A percentile compares a stretch with the other conserved stretches of the same genome.
Conservation (phyloP, 163 green algal genomes). For the Volvox carteri region DNA sequence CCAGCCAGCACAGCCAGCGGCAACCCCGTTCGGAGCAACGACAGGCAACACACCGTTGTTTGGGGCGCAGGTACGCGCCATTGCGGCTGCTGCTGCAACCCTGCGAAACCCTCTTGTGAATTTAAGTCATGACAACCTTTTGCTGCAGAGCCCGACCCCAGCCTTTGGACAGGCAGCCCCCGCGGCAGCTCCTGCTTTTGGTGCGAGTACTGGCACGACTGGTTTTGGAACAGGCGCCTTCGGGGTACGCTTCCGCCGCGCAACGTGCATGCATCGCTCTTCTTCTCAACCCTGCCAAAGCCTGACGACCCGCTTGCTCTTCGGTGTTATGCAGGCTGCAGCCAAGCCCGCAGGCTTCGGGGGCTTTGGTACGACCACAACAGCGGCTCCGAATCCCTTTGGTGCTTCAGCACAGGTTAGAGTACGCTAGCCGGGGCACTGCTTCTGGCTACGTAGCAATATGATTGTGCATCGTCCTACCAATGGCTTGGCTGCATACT, state of each 20-base stretch:
- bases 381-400: constrained; percentile 42
- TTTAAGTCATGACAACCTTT: too few species aligned
- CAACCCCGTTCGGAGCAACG: constrained; percentile 32
- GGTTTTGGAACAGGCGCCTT: constrained; percentile 49
- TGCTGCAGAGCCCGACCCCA: constrained; percentile 26
- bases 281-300: too few species aligned
- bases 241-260: neutral
- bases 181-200: constrained; percentile 35
- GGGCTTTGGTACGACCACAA: constrained; percentile 44
- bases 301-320: neutral
- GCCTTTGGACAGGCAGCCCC: constrained; percentile 40
- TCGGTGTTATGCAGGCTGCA: constrained; percentile 12
- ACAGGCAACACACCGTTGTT: constrained; percentile 27
- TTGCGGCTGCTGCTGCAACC: neutral
- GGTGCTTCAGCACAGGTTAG: constrained; percentile 25
- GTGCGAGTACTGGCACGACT: neutral
- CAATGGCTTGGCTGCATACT: too few species aligned
- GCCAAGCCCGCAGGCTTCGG: constrained; percentile 54
- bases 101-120: neutral
- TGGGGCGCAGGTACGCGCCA: constrained; percentile 45
- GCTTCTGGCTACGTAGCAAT: too few species aligned
- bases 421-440: neutral
- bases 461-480: too few species aligned
- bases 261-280: neutral
- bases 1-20: constrained; percentile 31